Evolutionary conservation across 2,329 filamentous ascomycete genomes (phyloP), one percentile per base, ranked within the genome.

Genomic region (Diaporthe longicolla): DNA sequence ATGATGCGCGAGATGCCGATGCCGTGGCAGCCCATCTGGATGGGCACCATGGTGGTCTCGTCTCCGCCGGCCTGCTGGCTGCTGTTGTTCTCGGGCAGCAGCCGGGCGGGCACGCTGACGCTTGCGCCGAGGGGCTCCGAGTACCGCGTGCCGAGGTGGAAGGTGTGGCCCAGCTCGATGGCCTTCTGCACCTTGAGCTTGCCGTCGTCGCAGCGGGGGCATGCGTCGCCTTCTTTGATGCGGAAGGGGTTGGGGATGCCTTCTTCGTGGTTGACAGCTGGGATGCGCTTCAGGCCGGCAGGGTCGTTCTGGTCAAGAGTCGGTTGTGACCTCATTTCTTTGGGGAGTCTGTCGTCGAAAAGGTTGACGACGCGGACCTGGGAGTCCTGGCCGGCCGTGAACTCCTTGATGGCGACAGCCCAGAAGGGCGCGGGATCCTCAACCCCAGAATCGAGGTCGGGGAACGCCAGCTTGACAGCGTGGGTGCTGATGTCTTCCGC

Each of bases 21-120:
- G 0, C 97, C 97, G 80, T 98, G 95, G 81, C 97, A 99, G 72
- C 97, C 97, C 97, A 99, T 99, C 77, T 97, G 91, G 79, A 98
- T 88, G 0, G 91, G 87, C 0, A 91, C 86, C 7, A 43, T 69
- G 6, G 70, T 57, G 35, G 77, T 80, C n/a, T 80, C n/a, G 40
- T 48, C 40, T 77, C 78, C 35, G 26, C 45, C 26, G 35, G 8
- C 24, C 3, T 45, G 21, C 32, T 70, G 66, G 19, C 40, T 45
- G 24, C 32, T n/a, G n/a, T 71, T 57, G 26, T 71, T 57, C 35
- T 52, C 76, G 75, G 75, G 75, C 15, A 57, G 77, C 75, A 13
- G 77, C 76, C 43, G 77, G 4, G 68, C 79, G 35, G 84, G 88
- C 35, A 86, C 77, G 19, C 85, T 84, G 3, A 97, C 89, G 0